Percentiles rank a stretch among this genome's conserved stretches.
Evolutionary conservation across 768 basidiomycete species (phyloP).

Genomic region (Hemileccinum rubropunctum): DNA sequence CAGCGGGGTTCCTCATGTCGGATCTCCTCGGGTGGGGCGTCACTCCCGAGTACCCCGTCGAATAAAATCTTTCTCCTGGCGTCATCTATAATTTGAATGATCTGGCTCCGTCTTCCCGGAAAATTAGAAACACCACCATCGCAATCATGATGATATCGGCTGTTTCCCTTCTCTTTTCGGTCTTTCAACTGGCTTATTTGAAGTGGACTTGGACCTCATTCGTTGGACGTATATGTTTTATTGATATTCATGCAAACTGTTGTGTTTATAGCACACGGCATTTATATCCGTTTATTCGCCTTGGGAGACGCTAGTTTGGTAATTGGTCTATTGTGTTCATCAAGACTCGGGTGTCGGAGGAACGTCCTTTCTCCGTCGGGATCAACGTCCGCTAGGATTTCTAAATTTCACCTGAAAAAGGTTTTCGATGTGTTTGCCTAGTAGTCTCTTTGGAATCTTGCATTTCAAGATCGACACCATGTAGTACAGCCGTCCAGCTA

Average conservation of each 20-base stretch:
- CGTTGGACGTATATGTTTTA: background rate
- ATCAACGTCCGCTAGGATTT: too few species aligned
- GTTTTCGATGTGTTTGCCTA: too few species aligned
- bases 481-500: too few species aligned
- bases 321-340: too few species aligned
- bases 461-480: too few species aligned
- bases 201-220: background rate
- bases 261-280: background rate
- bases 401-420: too few species aligned
- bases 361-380: too few species aligned
- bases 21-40: conserved; percentile 59
- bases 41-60: conserved; percentile 45
- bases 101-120: conserved; percentile 34
- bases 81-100: conserved; percentile 42
- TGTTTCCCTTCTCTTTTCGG: background rate
- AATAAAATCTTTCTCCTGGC: conserved; percentile 41
- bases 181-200: background rate
- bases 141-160: background rate
- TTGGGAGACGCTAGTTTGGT: too few species aligned
- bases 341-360: too few species aligned
- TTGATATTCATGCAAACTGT: background rate
- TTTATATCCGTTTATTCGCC: too few species aligned
- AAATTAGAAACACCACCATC: background rate
- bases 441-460: too few species aligned
- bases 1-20: conserved; percentile 46